A percentile compares a stretch with the other conserved stretches of the same genome.
Conservation (phyloP, 192 early-diverging fungal genomes). For the Oehlia diaphana region DNA sequence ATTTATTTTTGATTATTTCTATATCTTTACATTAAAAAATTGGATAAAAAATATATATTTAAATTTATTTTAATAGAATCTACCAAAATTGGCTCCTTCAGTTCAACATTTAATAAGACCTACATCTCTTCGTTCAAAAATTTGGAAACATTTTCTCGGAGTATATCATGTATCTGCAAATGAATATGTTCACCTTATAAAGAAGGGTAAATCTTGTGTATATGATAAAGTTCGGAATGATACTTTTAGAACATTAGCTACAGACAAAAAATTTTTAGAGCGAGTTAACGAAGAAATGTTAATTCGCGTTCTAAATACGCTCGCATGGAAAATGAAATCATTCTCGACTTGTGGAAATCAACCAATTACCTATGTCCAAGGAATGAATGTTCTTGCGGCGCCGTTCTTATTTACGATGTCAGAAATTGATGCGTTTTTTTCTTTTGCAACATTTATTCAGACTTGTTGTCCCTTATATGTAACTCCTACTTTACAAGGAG, state of each 20-base stretch:
- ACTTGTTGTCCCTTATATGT: constrained; percentile 91
- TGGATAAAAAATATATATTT: no score
- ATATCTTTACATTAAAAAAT: no score
- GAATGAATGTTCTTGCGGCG: constrained; percentile 91
- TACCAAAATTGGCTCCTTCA: constrained; percentile 22
- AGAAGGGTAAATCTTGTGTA: constrained; percentile 66
- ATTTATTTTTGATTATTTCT: neutral
- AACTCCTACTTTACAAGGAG: constrained; percentile 84
- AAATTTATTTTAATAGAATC: constrained; percentile 13
- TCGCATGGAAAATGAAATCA: constrained; percentile 71
- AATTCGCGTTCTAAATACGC: constrained; percentile 80
- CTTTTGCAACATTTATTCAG: constrained; percentile 85
- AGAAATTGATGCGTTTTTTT: constrained; percentile 89
- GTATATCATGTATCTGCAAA: constrained; percentile 67
- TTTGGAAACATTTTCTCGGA: constrained; percentile 78
- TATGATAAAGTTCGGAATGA: constrained; percentile 90
- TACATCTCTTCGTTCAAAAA: constrained; percentile 50
- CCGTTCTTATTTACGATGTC: constrained; percentile 92
- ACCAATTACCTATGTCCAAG: constrained; percentile 84
- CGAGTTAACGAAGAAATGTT: constrained; percentile 72
- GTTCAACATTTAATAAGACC: constrained; percentile 17
- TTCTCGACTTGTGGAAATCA: constrained; percentile 39
- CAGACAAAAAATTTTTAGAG: constrained; percentile 72
- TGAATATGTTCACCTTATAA: constrained; percentile 73
- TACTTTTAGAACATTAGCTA: constrained; percentile 81